Base-by-base conservation (phyloP, 2,329 filamentous ascomycete species). In the Colletotrichum sp. region DNA sequence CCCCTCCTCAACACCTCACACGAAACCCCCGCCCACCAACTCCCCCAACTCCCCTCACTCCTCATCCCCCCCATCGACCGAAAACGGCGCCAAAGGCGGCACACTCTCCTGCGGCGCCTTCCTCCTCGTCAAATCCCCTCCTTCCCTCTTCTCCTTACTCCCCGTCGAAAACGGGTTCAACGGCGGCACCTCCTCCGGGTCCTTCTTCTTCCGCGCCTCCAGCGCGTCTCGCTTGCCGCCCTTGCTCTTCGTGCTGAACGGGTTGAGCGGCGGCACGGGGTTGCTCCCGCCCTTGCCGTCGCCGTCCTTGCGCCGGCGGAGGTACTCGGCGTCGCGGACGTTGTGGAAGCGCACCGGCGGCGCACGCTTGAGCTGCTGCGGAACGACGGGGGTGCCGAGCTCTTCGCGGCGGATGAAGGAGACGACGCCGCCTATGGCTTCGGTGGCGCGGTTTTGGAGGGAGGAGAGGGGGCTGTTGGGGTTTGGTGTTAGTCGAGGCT, bases 321-420 rank as follows among this genome's bases (percentile, higher is more conserved):
- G n/a, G 69, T 63, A n/a, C 36, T 75, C 69, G 6, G 28, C 68
- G n/a, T 52, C 57, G 32, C 65, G 73, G 15, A n/a, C 63, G 64
- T 36, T 68, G 44, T 68, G 64, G 57, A 76, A 68, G 12, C 70
- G 70, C n/a, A 76, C 39, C 36, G 64, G 55, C 3, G 57, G 49
- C 3, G 39, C 36, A 2, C 73, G 73, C 39, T 64, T 68, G 16
- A 68, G 49, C 18, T 73, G 39, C 13, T 59, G 57, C 21, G 68
- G 57, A 16, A 73, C 44, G 57, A 65, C 64, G 21, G 73, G 24
- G 6, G 34, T 13, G 18, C 69, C 69, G 57, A 34, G 63, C 32
- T 76, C 57, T 15, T 76, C 73, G 70, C 73, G 57, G 57, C 70
- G 70, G 57, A 73, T 73, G 64, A 73, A 64, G 64, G 39, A 52